Evolutionary conservation across 441 rosid genomes (phyloP).

Genomic region (Croton laevigatus): DNA sequence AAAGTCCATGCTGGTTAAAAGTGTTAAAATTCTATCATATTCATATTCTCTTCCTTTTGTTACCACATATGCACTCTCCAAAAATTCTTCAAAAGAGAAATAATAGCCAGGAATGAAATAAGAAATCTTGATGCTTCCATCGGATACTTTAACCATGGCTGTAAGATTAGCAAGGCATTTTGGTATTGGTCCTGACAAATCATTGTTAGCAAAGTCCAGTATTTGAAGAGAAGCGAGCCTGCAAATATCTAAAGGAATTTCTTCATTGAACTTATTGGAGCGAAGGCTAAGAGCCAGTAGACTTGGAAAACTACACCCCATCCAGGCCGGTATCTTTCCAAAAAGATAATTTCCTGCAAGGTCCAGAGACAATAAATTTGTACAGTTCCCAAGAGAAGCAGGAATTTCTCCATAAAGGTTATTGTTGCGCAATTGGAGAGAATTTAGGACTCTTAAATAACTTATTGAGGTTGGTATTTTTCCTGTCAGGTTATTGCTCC

Average conservation of each 20-base stretch:
- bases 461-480: too few species aligned
- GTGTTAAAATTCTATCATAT: conserved; percentile 27
- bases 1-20: conserved; percentile 31
- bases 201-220: conserved; percentile 23
- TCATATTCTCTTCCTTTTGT: conserved; percentile 27
- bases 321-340: conserved; percentile 30
- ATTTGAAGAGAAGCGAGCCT: conserved; percentile 17
- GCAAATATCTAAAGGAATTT: conserved; percentile 25
- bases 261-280: conserved; percentile 21
- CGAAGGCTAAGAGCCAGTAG: conserved; percentile 19
- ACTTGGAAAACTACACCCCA: conserved; percentile 8
- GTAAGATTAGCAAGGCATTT: conserved; percentile 14
- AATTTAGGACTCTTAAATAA: too few species aligned
- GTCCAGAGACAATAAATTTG: too few species aligned
- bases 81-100: not conserved
- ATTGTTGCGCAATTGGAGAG: too few species aligned
- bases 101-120: too few species aligned
- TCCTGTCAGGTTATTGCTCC: too few species aligned
- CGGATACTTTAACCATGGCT: not conserved
- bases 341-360: conserved; percentile 20
- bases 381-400: too few species aligned
- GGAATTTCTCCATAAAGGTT: too few species aligned
- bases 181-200: conserved; percentile 6
- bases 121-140: too few species aligned
- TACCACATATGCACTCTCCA: conserved; percentile 10